Evolutionary conservation across 495 filamentous ascomycete species (phyloP).

Genomic region (Hypoxylon crocopeplum): DNA sequence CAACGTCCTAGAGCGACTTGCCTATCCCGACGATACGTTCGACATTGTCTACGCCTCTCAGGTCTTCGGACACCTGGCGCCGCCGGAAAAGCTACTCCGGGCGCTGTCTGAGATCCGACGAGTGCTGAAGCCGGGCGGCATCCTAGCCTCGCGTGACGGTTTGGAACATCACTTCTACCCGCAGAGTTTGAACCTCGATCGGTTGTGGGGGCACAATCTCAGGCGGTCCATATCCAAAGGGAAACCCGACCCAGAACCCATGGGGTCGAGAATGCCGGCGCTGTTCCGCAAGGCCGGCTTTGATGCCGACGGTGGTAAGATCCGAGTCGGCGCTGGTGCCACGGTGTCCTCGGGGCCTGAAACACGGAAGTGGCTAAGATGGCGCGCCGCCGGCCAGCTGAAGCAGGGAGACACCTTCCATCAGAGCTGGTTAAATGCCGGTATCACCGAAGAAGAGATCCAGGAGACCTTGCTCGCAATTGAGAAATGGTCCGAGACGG

Average conservation of each 20-base stretch:
- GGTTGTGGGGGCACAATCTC: neutral
- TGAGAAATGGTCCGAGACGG: neutral
- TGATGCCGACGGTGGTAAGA: neutral
- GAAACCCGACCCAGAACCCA: neutral
- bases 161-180: neutral
- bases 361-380: neutral
- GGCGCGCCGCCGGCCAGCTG: neutral
- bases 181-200: neutral
- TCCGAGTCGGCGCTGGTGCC: neutral
- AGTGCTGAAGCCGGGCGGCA: neutral
- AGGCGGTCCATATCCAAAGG: neutral
- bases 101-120: neutral
- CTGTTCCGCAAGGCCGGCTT: neutral
- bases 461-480: neutral
- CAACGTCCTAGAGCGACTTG: neutral
- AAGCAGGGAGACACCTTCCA: neutral
- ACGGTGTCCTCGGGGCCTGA: neutral
- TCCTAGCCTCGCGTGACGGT: neutral
- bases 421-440: neutral
- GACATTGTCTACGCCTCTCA: neutral
- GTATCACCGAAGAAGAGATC: neutral
- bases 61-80: neutral
- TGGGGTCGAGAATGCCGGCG: neutral
- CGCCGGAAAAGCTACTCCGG: neutral
- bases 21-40: neutral